Conservation (phyloP, 352 stramenopile species). For the Phytophthora colocasiae region DNA sequence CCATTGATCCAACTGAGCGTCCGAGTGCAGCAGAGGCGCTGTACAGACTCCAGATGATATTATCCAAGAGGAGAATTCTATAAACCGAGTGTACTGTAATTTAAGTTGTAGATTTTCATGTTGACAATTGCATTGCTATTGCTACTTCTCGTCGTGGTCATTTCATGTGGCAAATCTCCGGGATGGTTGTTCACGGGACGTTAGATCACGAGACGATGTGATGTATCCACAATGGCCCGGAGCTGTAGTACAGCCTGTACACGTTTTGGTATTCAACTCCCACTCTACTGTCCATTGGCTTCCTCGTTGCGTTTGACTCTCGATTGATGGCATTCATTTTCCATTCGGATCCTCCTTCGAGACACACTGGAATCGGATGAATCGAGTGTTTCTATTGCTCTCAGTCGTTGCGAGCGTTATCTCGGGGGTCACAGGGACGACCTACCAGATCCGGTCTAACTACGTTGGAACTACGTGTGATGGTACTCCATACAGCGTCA, state of each 20-base stretch:
- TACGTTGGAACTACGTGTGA: conserved; percentile 12
- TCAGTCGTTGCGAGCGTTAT: background rate
- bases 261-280: background rate
- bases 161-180: background rate
- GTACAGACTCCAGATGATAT: conserved; percentile 11
- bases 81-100: conserved; percentile 6
- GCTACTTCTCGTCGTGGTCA: too few relatives aligned
- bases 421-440: background rate
- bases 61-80: conserved; percentile 21
- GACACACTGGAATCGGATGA: conserved; percentile 17
- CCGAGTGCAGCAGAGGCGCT: conserved; percentile 13
- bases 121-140: too few relatives aligned
- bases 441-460: conserved; percentile 15
- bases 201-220: background rate
- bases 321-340: conserved; percentile 5
- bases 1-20: conserved; percentile 19
- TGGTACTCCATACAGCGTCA: conserved; percentile 18
- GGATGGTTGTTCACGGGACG: background rate
- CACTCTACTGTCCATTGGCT: background rate
- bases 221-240: conserved; percentile 10
- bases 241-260: background rate
- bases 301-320: conserved; percentile 10
- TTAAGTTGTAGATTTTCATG: background rate
- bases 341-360: background rate
- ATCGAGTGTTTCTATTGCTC: background rate